Conservation (phyloP, 331 rosid species). For the Malus hybrid region DNA sequence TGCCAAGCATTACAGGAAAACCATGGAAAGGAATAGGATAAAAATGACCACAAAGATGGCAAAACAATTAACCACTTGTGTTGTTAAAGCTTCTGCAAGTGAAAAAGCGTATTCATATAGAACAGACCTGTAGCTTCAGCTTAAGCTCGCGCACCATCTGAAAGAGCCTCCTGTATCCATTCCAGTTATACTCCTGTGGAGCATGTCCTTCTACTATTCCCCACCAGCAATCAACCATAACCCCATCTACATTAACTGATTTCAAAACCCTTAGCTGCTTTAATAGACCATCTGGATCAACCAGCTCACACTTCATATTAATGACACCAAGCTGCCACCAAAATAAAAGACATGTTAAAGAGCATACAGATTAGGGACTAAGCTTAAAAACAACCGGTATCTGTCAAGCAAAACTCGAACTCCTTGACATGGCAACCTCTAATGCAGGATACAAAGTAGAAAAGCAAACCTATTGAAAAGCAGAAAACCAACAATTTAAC, state of each 20-base stretch:
- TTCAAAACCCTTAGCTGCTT: conserved; percentile 87
- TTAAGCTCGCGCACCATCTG: conserved; percentile 79
- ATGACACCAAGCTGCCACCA: conserved; percentile 76
- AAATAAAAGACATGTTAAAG: conserved; percentile 8
- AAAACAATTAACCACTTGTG: background rate
- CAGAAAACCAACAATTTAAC: conserved; percentile 8
- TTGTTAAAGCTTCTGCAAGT: background rate
- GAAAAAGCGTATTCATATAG: background rate
- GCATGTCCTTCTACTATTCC: conserved; percentile 95
- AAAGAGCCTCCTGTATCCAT: conserved; percentile 89
- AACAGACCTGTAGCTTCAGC: conserved; percentile 81
- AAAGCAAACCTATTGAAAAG: background rate
- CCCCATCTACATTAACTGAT: conserved; percentile 76
- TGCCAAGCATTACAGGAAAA: background rate
- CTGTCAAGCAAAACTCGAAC: background rate
- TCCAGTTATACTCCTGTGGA: conserved; percentile 96
- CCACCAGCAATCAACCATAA: conserved; percentile 99
- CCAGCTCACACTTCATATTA: conserved; percentile 89
- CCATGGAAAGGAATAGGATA: background rate
- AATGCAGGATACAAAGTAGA: background rate
- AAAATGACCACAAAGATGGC: background rate
- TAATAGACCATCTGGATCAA: conserved; percentile 78
- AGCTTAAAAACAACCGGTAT: background rate
- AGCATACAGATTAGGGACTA: background rate
- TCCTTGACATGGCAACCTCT: background rate